Evolutionary conservation across 257 asterid species (phyloP), one percentile per base, ranked within the genome.

Genomic region (Ballota nigra): DNA sequence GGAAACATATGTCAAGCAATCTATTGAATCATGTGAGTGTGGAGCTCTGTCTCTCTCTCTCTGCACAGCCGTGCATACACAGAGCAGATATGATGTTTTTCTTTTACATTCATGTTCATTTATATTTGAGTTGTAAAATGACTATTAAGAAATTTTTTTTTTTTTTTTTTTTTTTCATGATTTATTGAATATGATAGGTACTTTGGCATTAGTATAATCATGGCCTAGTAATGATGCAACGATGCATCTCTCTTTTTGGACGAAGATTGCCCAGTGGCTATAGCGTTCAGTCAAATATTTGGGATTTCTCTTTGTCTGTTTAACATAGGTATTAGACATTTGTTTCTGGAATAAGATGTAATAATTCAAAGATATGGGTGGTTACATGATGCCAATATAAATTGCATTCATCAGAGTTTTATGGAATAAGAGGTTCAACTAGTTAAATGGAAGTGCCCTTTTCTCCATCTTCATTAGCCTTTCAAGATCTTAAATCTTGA

Each of bases 21-120:
- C 86, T 40, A 68, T 89, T 20, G 96, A 89, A 75, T 85, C 96
- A 64, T 89, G 97, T 93, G 73, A 86, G 97, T 82, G 29, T 63
- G 59, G 57, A 43, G 18, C 69, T 58, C 75, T 65, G 55, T 73
- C 75, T 63, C 61, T 49, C 60, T 61, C 47, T 62, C 52, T 61
- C 2, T 56, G 16, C 63, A 62, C 8, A 4, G 53, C 12, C 5
- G 5, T 8, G 6, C 57, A 8, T 4, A 19, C 34, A 58, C 15
- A 26, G 4, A 29, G 68, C 22, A 47, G 36, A 57, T 28, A 57
- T 23, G 33, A 20, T 36, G 43, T 38, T 63, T n/a, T 16, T 23
- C 59, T 13, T 57, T 18, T 29, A 33, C 33, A 28, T 60, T 24
- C 28, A 5, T 18, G 34, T 65, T 55, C 56, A 29, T 53, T 18